Percentiles rank a stretch among this genome's conserved stretches.
phyloP scores from a whole-genome alignment of 2,329 filamentous ascomycete genomes.

The Claviceps humidiphila region DNA sequence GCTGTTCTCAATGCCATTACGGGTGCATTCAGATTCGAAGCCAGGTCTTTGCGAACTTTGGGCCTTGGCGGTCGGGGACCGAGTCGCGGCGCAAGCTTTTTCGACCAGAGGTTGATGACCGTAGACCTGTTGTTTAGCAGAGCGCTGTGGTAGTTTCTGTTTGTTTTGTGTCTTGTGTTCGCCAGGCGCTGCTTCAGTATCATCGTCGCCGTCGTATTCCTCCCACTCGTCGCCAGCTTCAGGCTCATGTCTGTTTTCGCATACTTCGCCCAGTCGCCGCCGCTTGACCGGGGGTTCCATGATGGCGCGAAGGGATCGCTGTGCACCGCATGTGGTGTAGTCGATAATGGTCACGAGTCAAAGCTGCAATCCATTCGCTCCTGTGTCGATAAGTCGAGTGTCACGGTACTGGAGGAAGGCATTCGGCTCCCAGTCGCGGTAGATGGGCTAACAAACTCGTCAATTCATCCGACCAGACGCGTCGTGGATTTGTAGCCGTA shows the following conservation, averaged over 20 bases:
- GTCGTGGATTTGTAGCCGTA: constrained; percentile 2
- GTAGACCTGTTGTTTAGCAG: constrained; percentile 32
- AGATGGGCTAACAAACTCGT: not conserved
- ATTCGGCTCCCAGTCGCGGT: not conserved
- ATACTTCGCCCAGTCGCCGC: constrained; percentile 36
- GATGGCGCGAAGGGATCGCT: not conserved
- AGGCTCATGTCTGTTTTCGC: constrained; percentile 12
- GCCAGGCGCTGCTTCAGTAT: constrained; percentile 35
- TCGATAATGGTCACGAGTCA: not conserved
- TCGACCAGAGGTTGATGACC: constrained; percentile 46
- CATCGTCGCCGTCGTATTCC: constrained; percentile 21
- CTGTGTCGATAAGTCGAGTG: not conserved
- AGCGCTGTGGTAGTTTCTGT: constrained; percentile 21
- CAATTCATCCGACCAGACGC: constrained; percentile 3
- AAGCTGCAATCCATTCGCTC: not conserved
- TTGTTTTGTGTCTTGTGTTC: constrained; percentile 17
- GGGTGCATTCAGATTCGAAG: constrained; percentile 67
- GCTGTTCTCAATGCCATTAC: constrained; percentile 77
- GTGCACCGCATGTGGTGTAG: constrained; percentile 4
- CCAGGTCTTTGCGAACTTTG: constrained; percentile 81
- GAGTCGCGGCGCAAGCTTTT: constrained; percentile 52
- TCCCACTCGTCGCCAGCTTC: constrained; percentile 3
- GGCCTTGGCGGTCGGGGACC: constrained; percentile 74
- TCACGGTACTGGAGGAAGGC: not conserved
- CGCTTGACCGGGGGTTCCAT: constrained; percentile 52